These are phyloP conservation scores for Silene noctiflora DNA, from an alignment of 179 eudicot species.

Conservation along the genomic window DNA sequence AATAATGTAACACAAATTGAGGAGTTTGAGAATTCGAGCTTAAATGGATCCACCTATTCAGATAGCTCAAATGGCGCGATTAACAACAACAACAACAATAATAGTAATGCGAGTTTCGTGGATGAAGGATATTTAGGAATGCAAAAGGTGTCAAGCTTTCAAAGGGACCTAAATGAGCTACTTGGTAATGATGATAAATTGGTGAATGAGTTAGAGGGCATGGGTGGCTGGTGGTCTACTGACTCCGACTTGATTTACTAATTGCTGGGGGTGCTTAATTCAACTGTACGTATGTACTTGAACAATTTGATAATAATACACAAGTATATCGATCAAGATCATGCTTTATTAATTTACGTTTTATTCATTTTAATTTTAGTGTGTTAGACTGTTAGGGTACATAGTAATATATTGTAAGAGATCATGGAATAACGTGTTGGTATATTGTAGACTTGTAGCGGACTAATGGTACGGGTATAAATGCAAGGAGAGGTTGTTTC, in stretches of 20 bases:
- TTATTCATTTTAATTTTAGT: background rate
- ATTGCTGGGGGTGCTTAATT: slow-evolving; percentile 21
- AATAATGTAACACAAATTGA: slow-evolving; percentile 18
- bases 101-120: background rate
- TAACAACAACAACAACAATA: background rate
- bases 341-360: slow-evolving; percentile 14
- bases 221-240: slow-evolving; percentile 35
- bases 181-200: slow-evolving; percentile 21
- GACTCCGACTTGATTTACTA: slow-evolving; percentile 11
- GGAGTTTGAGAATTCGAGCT: slow-evolving; percentile 30
- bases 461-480: too few relatives aligned
- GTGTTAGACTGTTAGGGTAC: background rate
- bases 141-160: slow-evolving; percentile 34
- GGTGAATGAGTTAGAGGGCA: slow-evolving; percentile 27
- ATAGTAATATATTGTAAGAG: slow-evolving; percentile 7
- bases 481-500: too few relatives aligned
- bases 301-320: slow-evolving; percentile 22
- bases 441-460: background rate
- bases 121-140: slow-evolving; percentile 25
- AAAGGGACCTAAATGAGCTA: slow-evolving; percentile 50
- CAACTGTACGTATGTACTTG: slow-evolving; percentile 15
- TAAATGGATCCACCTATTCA: slow-evolving; percentile 32
- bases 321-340: slow-evolving; percentile 26
- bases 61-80: slow-evolving; percentile 25
- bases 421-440: background rate